Base-by-base conservation (phyloP, 1,139 yeast genomes). In the Nakaseomyces nivariensis region DNA sequence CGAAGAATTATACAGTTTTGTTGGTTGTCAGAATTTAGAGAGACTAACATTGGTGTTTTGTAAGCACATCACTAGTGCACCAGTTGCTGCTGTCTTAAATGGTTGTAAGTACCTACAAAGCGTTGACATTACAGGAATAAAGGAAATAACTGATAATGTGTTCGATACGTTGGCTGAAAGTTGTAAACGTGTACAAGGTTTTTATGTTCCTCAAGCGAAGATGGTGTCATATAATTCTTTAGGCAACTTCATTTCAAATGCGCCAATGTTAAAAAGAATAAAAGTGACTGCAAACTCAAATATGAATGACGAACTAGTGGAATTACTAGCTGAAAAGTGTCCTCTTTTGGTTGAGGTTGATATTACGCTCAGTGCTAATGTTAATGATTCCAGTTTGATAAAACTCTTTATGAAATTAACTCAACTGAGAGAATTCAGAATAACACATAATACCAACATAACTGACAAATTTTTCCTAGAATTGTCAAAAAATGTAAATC, bases 61-160 rank as follows among this genome's bases (percentile, higher is more conserved):
- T 66, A 75, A 81, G 17, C 75, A 78, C 54, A 69, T 90, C 37
- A 71, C 87, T 0, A 81, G 83, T 55, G 60, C 52, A 3, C 81
- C 90, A 8, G 77, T 90, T 37, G 74, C 85, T 4, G 70, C 72
- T 4, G 80, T 89, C 9, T 68, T 90, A 45, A 65, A 72, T 49
- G 78, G 79, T 36, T 88, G 96, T 67, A 76, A 75, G 53, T 75
- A 79, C 56, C 70, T 92, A 52, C 95, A 87, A 64, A 85, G 95
- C 42, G 83, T 92, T 47, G 98, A 92, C 68, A 75, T 92, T 59
- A 83, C 96, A 0, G 92, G 94, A n/a, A 83, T 88, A n/a, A 75
- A 75, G 42, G 79, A 76, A 56, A 70, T 82, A 31, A 71, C 76
- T 10, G 96, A 90, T 69, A 80, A 76, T 48, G 80, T 89, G 7